These are phyloP conservation scores for Arthrobotrys entomopaga DNA, from an alignment of 2,329 filamentous ascomycete genomes.

Conservation along the genomic window DNA sequence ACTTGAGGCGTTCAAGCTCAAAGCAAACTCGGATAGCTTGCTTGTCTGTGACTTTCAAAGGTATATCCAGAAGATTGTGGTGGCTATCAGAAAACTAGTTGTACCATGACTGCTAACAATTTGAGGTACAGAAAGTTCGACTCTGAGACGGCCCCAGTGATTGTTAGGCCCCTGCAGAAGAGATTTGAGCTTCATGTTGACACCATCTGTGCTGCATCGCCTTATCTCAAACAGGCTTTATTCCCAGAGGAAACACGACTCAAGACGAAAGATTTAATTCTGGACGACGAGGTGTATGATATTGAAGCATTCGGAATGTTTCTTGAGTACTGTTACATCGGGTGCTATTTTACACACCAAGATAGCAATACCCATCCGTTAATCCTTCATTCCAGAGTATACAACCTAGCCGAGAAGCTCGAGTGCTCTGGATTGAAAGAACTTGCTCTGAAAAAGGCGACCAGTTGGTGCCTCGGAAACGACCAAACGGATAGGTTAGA, in stretches of 20 bases:
- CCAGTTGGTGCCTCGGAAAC: background rate
- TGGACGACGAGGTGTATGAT: background rate
- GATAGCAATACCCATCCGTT: background rate
- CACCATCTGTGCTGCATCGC: constrained; percentile 10
- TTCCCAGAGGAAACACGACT: background rate
- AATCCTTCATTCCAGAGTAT: constrained; percentile 11
- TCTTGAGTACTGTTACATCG: constrained; percentile 21
- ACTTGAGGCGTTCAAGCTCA: background rate
- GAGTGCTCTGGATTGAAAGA: constrained; percentile 3
- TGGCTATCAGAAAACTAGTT: background rate
- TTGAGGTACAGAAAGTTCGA: background rate
- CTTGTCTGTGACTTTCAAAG: background rate
- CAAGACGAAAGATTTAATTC: background rate
- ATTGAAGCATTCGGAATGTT: constrained; percentile 17
- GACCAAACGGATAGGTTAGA: background rate
- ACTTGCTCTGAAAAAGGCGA: constrained; percentile 13
- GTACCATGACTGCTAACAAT: background rate
- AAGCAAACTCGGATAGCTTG: background rate
- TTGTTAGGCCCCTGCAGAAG: constrained; percentile 2
- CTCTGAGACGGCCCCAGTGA: background rate
- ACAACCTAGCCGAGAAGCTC: constrained; percentile 16
- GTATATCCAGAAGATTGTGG: background rate
- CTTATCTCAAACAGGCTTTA: constrained; percentile 3
- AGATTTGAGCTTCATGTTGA: constrained; percentile 6
- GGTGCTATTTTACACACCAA: background rate